phyloP scores from a whole-genome alignment of 192 early-diverging fungal genomes.

The Mortierella alpina region DNA sequence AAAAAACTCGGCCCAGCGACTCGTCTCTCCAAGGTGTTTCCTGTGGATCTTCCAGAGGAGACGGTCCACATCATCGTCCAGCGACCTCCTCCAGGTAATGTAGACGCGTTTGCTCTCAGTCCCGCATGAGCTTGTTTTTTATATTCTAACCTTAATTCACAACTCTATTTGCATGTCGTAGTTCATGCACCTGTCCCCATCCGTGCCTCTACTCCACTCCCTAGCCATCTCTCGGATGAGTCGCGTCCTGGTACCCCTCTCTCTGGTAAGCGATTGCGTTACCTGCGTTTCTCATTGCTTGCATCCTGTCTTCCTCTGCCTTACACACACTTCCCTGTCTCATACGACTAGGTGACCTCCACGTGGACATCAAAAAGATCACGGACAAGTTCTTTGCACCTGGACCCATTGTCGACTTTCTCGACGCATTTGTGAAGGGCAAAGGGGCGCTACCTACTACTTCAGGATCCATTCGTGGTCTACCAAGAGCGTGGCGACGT shows the following conservation, averaged over 20 bases:
- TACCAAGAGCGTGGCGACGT: conserved; percentile 25
- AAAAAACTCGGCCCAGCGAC: too few relatives aligned
- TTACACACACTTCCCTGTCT: too few relatives aligned
- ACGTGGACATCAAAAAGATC: conserved; percentile 19
- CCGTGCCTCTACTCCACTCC: background rate
- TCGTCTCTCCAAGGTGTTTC: too few relatives aligned
- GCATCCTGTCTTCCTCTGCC: too few relatives aligned
- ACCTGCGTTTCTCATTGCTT: too few relatives aligned
- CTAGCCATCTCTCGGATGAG: background rate
- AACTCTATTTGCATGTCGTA: background rate
- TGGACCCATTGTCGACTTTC: conserved; percentile 8
- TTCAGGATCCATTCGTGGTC: conserved; percentile 10
- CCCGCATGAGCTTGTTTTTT: too few relatives aligned
- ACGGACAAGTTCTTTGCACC: conserved; percentile 20
- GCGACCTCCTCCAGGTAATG: too few relatives aligned
- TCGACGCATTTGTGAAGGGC: conserved; percentile 13
- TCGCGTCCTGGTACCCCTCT: conserved; percentile 12
- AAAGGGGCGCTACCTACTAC: background rate
- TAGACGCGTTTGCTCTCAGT: too few relatives aligned
- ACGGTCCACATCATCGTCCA: too few relatives aligned
- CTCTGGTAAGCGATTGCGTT: conserved; percentile 11
- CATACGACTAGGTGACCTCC: background rate
- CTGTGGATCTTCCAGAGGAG: too few relatives aligned
- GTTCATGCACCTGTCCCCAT: conserved; percentile 1
- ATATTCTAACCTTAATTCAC: too few relatives aligned